Base-by-base conservation (phyloP, 768 basidiomycete species). In the Bullera alba region DNA sequence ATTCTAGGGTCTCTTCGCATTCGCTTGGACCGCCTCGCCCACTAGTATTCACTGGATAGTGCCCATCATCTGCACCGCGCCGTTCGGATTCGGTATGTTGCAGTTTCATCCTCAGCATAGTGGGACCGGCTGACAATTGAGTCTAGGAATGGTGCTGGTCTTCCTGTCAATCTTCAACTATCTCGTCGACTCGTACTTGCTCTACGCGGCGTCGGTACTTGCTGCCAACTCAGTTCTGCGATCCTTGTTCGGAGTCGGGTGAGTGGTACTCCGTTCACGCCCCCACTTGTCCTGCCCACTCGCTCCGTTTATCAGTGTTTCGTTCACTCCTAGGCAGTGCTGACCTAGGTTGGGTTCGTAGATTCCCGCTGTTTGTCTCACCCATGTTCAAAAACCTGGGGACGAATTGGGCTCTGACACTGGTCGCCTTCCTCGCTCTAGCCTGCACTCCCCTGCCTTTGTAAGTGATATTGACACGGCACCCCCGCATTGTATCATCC, bases 151-250 rank as follows among this genome's bases (percentile, higher is more conserved):
- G n/a, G n/a, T n/a, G n/a, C 75, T 80, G 50, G 78, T 84, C 48
- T 73, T 83, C 69, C 78, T 80, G 54, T 77, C 77, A 34, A 67
- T 82, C n/a, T 79, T 79, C 41, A 61, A 59, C 17, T 65, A 67
- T 36, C 51, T 67, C 29, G 66, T 70, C 48, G 70, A 72, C 41
- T 58, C 61, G 2, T 72, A 72, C 47, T 65, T 67, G 5, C 44
- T 49, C 15, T 64, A 60, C 35, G 60, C 64, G n/a, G 72, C 73
- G 12, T 59, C 56, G 17, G 69, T 67, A 17, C 46, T 65, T n/a
- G 67, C 69, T 10, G 65, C 69, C 22, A 69, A 72, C 28, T 65
- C 70, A 15, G 68, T 71, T 47, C 36, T 68, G 29, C 53, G 71
- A 23, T 59, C 56, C 15, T 48, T 60, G 14, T 56, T 61, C n/a